Evolutionary conservation across 129 eudicot genomes (phyloP), one percentile per base, ranked within the genome.

Genomic region (Daucus carota): DNA sequence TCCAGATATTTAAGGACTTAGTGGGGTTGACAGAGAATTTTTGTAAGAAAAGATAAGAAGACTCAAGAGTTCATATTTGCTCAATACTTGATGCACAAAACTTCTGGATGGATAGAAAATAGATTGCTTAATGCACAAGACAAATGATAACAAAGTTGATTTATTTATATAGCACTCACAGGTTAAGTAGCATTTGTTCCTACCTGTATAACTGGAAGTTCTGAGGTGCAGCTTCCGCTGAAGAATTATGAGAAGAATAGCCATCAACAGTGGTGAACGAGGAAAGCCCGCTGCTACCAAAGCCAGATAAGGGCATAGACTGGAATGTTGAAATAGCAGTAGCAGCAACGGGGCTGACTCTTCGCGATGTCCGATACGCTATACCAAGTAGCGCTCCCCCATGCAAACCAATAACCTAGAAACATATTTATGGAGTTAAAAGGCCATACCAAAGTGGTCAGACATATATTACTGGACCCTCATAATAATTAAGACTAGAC

Each of bases 351-450:
- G 98, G 90, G 73, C 96, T 91, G 59, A 94, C 67, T 74, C 97
- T 90, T 73, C 97, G 85, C 50, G 96, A 91, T 52, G 92, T 87
- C 29, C 99, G 86, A 87, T 94, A 94, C 22, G 99, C 85, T 77
- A 94, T 80, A 75, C 97, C 99, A 68, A 94, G 97, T 31, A 94
- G 84, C 31, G 99, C 90, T 31, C 99, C 99, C 26, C 99, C 97
- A 85, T 91, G 97, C 89, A 94, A 82, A 77, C 94, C 96, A 82
- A 81, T 84, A 47, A 94, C 93, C 93, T 88, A 68, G 54, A 83
- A 65, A 62, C 59, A 44, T 41, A 50, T 20, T 73, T 63, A 13
- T 14, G 20, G 73, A 76, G 31, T 76, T 28, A 63, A 17, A 76
- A 41, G 70, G 38, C 41, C 26, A 20, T 0, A 11, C 22, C n/a